Percentiles rank a stretch among this genome's conserved stretches.
These are phyloP conservation scores for Aspergillus carlsbadensis DNA, from an alignment of 495 filamentous ascomycete genomes.

Conservation along the genomic window DNA sequence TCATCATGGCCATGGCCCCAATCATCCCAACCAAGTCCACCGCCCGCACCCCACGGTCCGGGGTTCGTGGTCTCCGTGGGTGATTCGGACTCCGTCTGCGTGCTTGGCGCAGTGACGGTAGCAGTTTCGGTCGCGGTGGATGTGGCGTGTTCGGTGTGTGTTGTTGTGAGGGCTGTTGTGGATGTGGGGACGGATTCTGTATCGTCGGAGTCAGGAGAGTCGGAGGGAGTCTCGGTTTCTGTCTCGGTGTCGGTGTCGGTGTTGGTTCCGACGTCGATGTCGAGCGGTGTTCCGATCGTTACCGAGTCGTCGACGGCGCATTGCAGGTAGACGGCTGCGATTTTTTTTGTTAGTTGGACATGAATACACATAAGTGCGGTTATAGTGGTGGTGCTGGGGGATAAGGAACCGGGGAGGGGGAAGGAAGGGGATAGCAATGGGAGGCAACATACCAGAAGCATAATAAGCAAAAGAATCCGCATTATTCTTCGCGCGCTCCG, in stretches of 20 bases:
- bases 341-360: no score
- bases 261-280: not conserved
- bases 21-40: no score
- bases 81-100: not conserved
- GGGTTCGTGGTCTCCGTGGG: not conserved
- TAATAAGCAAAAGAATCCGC: conserved; percentile 22
- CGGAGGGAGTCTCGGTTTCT: not conserved
- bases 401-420: not conserved
- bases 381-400: no score
- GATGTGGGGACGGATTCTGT: not conserved
- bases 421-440: not conserved
- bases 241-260: not conserved
- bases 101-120: not conserved
- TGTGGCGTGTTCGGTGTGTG: not conserved
- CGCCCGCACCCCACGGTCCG: not conserved
- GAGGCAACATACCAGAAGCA: conserved; percentile 17
- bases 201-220: no score
- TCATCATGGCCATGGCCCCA: not conserved
- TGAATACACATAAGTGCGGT: no score
- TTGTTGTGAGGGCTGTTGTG: not conserved
- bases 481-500: conserved; percentile 10
- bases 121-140: not conserved
- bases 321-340: conserved; percentile 10
- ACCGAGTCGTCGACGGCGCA: conserved; percentile 4
- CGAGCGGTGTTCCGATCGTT: not conserved